Percentiles rank a stretch among this genome's conserved stretches.
These are phyloP conservation scores for Botrytis pseudocinerea DNA, from an alignment of 2,329 filamentous ascomycete species.

Conservation along the genomic window DNA sequence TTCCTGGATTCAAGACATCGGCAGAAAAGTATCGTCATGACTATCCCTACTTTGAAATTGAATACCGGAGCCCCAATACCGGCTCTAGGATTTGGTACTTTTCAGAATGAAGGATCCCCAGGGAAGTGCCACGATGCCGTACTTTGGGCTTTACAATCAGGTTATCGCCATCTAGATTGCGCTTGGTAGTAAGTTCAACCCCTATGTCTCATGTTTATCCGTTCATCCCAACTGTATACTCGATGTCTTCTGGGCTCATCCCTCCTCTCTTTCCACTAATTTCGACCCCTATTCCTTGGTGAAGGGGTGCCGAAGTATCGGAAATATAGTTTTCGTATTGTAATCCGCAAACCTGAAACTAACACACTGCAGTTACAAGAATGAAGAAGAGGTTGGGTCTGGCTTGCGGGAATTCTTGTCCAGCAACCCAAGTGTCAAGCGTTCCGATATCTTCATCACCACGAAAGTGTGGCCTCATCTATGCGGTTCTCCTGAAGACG, in stretches of 20 bases:
- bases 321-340: conserved; percentile 5
- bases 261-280: neutral
- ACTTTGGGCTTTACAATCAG: conserved; percentile 63
- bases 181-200: conserved; percentile 57
- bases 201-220: conserved; percentile 13
- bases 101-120: conserved; percentile 35
- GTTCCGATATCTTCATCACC: conserved; percentile 36
- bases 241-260: conserved; percentile 39
- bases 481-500: conserved; percentile 56
- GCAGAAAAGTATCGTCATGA: neutral
- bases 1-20: conserved; percentile 1
- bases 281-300: neutral
- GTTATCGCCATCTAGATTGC: conserved; percentile 68
- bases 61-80: conserved; percentile 43
- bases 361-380: conserved; percentile 55
- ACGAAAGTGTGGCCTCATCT: conserved; percentile 58
- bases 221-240: conserved; percentile 8
- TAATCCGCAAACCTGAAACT: neutral
- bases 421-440: conserved; percentile 58
- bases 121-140: conserved; percentile 49
- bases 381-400: conserved; percentile 79
- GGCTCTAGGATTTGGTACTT: conserved; percentile 48
- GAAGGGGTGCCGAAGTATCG: neutral
- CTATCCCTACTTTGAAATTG: conserved; percentile 31
- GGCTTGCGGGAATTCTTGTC: conserved; percentile 72